phyloP scores from a whole-genome alignment of 108 stramenopile genomes.

The Nitzschia palea region DNA sequence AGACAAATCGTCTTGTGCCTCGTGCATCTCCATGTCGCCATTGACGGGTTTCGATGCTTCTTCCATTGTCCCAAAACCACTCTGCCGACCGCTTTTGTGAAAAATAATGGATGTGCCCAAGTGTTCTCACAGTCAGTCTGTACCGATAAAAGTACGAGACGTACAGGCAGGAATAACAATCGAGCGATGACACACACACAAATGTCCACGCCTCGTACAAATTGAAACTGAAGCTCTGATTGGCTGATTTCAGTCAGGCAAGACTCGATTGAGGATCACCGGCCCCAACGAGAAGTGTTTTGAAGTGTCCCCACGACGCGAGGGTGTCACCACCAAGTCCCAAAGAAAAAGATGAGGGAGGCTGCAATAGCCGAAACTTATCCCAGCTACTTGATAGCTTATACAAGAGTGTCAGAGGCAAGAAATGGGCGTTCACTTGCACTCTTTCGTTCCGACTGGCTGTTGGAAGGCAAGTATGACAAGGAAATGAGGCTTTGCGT shows the following conservation, averaged over 20 bases:
- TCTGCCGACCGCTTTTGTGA: too few species aligned
- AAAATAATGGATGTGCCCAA: too few species aligned
- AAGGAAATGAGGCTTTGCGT: not conserved
- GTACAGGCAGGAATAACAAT: not conserved
- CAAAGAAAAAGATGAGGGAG: not conserved
- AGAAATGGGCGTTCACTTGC: not conserved
- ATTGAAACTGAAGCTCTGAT: constrained; percentile 3
- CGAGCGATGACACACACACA: not conserved
- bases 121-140: too few species aligned
- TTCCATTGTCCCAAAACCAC: too few species aligned
- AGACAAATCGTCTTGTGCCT: not conserved
- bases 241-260: constrained; percentile 26
- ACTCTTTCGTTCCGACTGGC: not conserved
- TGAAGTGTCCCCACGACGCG: not conserved
- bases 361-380: not conserved
- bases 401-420: not conserved
- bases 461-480: constrained; percentile 2
- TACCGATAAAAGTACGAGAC: constrained; percentile 5
- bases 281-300: constrained; percentile 2
- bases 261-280: constrained; percentile 16
- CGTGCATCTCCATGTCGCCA: constrained; percentile 10
- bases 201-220: not conserved
- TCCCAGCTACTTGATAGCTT: not conserved
- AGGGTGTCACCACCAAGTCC: not conserved
- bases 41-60: too few species aligned